Evolutionary conservation across 352 stramenopile species (phyloP), one percentile per base, ranked within the genome.

Genomic region (Pythium dissimile): DNA sequence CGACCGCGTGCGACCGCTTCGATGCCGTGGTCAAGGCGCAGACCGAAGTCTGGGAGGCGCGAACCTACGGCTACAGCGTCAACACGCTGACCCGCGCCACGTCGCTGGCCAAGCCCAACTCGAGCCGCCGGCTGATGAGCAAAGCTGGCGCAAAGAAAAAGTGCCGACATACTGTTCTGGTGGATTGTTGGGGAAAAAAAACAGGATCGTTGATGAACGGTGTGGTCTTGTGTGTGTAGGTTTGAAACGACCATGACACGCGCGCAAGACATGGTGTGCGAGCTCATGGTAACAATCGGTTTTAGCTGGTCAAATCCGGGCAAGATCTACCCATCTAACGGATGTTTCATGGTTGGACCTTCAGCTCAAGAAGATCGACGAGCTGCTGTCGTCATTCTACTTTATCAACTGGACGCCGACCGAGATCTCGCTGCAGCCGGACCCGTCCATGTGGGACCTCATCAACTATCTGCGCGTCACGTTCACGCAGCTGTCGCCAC

Each of bases 401-500:
- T 90, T 84, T 56, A 69, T 90, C 41, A 86, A 92, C 53, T 92
- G 83, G 83, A 76, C 68, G 2, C 76, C 83, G 6, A 71, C 63
- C 10, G 70, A 83, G 13, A 61, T 80, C 5, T 72, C 81, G 8
- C 71, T 77, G 0, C 79, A 89, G 41, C 77, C 83, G 1, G 77
- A 92, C 54, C 80, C 80, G 48, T 79, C 73, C 37, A 88, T 92
- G 80, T 89, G 79, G 77, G 83, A 92, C 53, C 65, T 90, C 13
- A 89, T 92, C 69, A 89, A 86, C 62, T 90, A 92, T 52, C 73
- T 92, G n/a, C 84, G 84, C 54, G 79, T 88, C 3, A 89, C 83
- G 9, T 90, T 92, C 38, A 70, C 77, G 3, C 79, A 89, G 44
- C 54, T 92, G 4, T 56, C 60, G 10, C 75, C 77, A 32, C 70